phyloP scores from a whole-genome alignment of 257 asterid species.

The Haberlea rhodopensis region DNA sequence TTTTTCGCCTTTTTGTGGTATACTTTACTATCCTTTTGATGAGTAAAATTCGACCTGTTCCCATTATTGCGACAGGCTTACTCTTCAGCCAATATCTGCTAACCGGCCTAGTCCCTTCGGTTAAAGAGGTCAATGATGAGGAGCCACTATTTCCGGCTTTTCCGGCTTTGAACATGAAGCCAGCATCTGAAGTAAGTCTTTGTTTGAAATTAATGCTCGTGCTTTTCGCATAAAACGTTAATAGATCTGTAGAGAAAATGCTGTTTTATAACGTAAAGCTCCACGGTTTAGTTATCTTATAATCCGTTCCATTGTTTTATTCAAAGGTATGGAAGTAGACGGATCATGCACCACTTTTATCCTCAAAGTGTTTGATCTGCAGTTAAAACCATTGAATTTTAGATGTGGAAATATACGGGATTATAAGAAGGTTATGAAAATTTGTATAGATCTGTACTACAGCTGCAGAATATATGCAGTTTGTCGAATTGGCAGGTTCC shows the following conservation, averaged over 20 bases:
- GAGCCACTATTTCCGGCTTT: conserved; percentile 89
- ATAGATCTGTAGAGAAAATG: conserved; percentile 17
- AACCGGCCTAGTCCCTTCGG: conserved; percentile 91
- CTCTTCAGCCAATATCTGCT: conserved; percentile 92
- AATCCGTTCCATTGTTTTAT: not conserved
- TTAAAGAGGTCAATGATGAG: conserved; percentile 89
- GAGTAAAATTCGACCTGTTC: conserved; percentile 17
- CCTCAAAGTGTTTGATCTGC: too few relatives aligned
- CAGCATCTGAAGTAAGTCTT: conserved; percentile 53
- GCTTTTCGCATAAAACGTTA: conserved; percentile 20
- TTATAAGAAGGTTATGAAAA: too few relatives aligned
- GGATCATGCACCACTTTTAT: too few relatives aligned
- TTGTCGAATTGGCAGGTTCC: too few relatives aligned
- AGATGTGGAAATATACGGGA: too few relatives aligned
- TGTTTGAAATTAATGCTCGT: conserved; percentile 15
- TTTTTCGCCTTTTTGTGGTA: conserved; percentile 13
- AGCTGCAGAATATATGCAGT: too few relatives aligned
- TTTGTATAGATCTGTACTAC: too few relatives aligned
- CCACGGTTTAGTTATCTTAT: conserved; percentile 2
- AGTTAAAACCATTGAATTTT: too few relatives aligned
- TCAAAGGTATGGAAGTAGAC: too few relatives aligned
- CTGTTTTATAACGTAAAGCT: not conserved
- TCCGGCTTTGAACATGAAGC: conserved; percentile 59
- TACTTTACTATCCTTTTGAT: conserved; percentile 16
- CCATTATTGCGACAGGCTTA: conserved; percentile 53